phyloP scores from a whole-genome alignment of 1,139 yeast species.

The Scheffersomyces lignicola region DNA sequence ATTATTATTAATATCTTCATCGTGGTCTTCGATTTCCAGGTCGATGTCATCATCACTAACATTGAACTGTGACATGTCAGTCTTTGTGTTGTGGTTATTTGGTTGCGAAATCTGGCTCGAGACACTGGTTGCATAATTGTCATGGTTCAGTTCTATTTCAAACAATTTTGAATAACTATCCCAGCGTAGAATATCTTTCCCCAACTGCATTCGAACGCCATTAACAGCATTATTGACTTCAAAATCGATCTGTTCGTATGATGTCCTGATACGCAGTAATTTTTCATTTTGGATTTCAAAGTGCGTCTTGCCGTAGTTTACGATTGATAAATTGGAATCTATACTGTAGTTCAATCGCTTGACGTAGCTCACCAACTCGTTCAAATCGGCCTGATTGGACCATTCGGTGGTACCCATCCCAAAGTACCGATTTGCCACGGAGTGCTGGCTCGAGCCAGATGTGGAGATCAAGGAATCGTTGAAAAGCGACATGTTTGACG shows the following conservation, averaged over 20 bases:
- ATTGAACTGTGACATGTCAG: too few relatives aligned
- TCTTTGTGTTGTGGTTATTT: too few relatives aligned
- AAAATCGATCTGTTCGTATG: constrained; percentile 27
- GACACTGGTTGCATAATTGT: not conserved
- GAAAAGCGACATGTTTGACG: not conserved
- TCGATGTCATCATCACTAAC: too few relatives aligned
- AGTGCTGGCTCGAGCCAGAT: not conserved
- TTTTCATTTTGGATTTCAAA: constrained; percentile 8
- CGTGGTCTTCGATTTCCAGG: too few relatives aligned
- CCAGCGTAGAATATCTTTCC: constrained; percentile 24
- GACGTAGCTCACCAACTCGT: constrained; percentile 32
- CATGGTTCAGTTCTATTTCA: constrained; percentile 4
- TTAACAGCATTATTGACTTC: constrained; percentile 15
- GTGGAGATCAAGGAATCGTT: constrained; percentile 10
- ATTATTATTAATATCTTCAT: constrained; percentile 9
- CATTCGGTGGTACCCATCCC: constrained; percentile 25
- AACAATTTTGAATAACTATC: constrained; percentile 13
- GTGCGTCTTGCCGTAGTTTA: constrained; percentile 15
- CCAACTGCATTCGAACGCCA: constrained; percentile 11
- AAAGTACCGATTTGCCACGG: constrained; percentile 7
- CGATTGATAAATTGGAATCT: constrained; percentile 9
- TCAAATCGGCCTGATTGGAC: constrained; percentile 33
- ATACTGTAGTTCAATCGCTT: constrained; percentile 24
- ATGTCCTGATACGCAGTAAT: constrained; percentile 22
- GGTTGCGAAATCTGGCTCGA: not conserved